Base-by-base conservation (phyloP, 164 flowering plant genomes). In the Warburgia ugandensis region DNA sequence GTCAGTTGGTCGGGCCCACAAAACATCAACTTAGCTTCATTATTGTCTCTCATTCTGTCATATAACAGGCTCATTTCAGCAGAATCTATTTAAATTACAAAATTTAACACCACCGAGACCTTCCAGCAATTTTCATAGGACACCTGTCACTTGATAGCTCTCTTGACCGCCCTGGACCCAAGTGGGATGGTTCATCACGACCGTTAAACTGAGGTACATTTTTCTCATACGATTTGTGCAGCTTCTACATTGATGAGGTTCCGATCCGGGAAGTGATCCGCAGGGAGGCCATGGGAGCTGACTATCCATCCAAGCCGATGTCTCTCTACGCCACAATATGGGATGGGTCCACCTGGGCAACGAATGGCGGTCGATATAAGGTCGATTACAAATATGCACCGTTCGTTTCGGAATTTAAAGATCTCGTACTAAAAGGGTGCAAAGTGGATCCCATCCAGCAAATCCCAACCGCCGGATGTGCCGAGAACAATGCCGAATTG, bases 331-430 rank as follows among this genome's bases (percentile, higher is more conserved):
- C 98, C 28, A 91, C 98, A 25, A 91, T 91, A 10, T 91, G 98
- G 98, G 96, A 91, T 17, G 98, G 90, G 1, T 88, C 96, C 3
- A 61, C 57, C 20, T 91, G 98, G 98, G 98, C 98, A 8, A 87
- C 98, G 0, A 42, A 67, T 2, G 98, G 98, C 0, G 98, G 98
- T 47, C 74, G 70, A 29, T 72, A 73, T 63, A 83, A 79, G 41
- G 90, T 77, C 21, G 53, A 84, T 54, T 91, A 91, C 65, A 76
- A 69, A 22, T 83, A 73, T 43, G 71, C 83, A 0, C 98, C 98
- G 6, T 91, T 91, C 36, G 71, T 74, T 0, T 56, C 95, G 13
- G 84, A 79, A 25, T 83, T 75, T 63, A 64, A 57, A 5, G 83
- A 78, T 62, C 57, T 91, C 0, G 78, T 71, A 27, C 73, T 85